Percentiles rank a stretch among this genome's conserved stretches.
Conservation (phyloP, 495 filamentous ascomycete genomes). For the Talaromyces thailandensis region DNA sequence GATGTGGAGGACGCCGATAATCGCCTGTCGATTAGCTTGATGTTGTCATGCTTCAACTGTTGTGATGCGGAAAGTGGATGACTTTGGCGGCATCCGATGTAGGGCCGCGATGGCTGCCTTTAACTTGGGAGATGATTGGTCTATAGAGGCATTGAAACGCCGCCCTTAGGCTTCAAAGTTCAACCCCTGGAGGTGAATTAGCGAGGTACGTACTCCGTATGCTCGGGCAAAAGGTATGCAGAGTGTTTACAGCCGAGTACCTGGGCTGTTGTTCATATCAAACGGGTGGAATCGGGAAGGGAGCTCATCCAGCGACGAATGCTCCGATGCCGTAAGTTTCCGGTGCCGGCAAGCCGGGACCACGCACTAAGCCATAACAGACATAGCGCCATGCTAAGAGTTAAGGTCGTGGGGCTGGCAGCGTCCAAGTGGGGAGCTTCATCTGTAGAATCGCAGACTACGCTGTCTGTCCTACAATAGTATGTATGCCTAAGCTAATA, state of each 20-base stretch:
- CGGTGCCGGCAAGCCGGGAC: constrained; percentile 2
- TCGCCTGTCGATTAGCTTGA: not conserved
- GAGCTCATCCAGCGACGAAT: not conserved
- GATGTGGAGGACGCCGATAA: not conserved
- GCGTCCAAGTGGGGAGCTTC: constrained; percentile 1
- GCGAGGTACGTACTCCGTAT: not conserved
- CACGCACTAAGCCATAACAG: not conserved
- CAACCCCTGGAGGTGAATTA: not conserved
- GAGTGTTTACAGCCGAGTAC: not conserved
- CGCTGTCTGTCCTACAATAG: no score
- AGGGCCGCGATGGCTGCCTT: not conserved
- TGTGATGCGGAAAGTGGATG: not conserved
- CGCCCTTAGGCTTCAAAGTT: no score
- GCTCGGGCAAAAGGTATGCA: not conserved
- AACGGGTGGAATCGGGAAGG: not conserved
- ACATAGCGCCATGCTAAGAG: not conserved
- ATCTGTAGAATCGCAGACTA: not conserved
- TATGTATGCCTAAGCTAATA: not conserved
- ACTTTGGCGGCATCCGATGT: not conserved
- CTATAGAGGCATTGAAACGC: not conserved
- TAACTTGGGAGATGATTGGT: not conserved
- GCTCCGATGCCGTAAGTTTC: not conserved
- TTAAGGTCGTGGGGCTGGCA: constrained; percentile 2
- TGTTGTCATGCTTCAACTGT: not conserved
- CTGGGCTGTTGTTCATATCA: no score